Evolutionary conservation across 2,329 filamentous ascomycete species (phyloP).

Genomic region (Berkeleyomyces basicola): DNA sequence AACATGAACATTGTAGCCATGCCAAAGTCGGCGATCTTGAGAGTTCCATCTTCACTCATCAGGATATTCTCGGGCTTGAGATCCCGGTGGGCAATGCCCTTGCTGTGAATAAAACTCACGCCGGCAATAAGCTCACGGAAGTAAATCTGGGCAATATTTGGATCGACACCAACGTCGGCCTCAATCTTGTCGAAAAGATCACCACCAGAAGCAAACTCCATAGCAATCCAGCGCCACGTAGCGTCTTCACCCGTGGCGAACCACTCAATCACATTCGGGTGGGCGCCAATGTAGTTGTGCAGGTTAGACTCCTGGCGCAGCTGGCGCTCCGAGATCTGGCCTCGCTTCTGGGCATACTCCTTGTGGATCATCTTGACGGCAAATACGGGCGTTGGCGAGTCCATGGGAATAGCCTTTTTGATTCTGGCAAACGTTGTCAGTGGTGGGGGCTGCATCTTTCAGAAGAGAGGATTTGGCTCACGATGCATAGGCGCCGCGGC

Average conservation of each 20-base stretch:
- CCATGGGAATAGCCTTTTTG: constrained; percentile 74
- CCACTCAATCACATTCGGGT: constrained; percentile 88
- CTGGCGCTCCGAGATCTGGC: constrained; percentile 76
- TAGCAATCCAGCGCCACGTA: constrained; percentile 91
- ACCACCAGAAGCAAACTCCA: constrained; percentile 90
- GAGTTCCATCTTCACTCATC: constrained; percentile 62
- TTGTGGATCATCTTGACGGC: constrained; percentile 99
- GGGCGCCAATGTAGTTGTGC: constrained; percentile 74
- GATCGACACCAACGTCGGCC: constrained; percentile 82
- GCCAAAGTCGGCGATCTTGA: constrained; percentile 95
- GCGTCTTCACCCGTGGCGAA: constrained; percentile 73
- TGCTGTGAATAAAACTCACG: constrained; percentile 88
- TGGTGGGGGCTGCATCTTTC: constrained; percentile 3
- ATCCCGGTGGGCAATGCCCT: constrained; percentile 83
- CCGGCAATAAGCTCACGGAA: constrained; percentile 83
- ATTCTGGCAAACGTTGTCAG: constrained; percentile 39
- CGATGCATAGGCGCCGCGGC: constrained; percentile 94
- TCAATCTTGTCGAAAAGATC: constrained; percentile 99
- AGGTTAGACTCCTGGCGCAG: constrained; percentile 82
- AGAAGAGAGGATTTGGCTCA: constrained; percentile 25
- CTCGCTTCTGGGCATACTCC: constrained; percentile 76
- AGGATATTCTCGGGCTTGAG: constrained; percentile 93
- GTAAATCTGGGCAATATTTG: constrained; percentile 92
- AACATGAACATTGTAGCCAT: constrained; percentile 88
- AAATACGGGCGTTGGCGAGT: constrained; percentile 58